Percentiles rank a stretch among this genome's conserved stretches.
Conservation (phyloP, 768 basidiomycete genomes). For the Cyathus striatus region DNA sequence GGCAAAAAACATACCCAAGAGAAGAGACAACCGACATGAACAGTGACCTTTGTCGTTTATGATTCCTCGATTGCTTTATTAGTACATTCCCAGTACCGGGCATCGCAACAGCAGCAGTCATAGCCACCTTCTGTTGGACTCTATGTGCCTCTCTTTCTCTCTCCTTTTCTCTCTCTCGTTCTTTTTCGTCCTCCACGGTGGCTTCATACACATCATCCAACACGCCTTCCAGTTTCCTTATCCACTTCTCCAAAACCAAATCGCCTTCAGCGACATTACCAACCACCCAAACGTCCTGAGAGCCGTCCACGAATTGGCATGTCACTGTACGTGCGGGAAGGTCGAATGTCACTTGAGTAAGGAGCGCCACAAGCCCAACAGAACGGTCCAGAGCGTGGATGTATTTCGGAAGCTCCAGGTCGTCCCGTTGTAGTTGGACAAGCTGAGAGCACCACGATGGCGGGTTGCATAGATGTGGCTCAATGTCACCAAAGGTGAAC, state of each 20-base stretch:
- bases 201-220: conserved; percentile 47
- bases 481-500: conserved; percentile 48
- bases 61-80: too few relatives aligned
- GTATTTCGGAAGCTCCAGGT: conserved; percentile 45
- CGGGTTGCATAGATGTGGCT: conserved; percentile 40
- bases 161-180: conserved; percentile 24
- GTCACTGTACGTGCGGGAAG: conserved; percentile 37
- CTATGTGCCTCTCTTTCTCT: conserved; percentile 21
- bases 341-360: conserved; percentile 62
- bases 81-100: too few relatives aligned
- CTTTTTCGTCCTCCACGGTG: conserved; percentile 33
- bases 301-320: conserved; percentile 57
- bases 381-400: conserved; percentile 60
- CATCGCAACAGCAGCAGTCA: too few relatives aligned
- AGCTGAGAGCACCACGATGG: conserved; percentile 51
- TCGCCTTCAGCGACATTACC: too few relatives aligned
- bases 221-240: conserved; percentile 44
- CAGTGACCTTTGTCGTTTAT: conserved; percentile 69
- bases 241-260: conserved; percentile 21
- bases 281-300: conserved; percentile 40
- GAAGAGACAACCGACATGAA: conserved; percentile 51
- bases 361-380: conserved; percentile 48
- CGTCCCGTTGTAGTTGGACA: conserved; percentile 42
- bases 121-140: too few relatives aligned
- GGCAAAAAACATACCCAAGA: conserved; percentile 41